A percentile compares a stretch with the other conserved stretches of the same genome.
Evolutionary conservation across 2,329 filamentous ascomycete genomes (phyloP).

Genomic region (Cladosporium oxysporum): DNA sequence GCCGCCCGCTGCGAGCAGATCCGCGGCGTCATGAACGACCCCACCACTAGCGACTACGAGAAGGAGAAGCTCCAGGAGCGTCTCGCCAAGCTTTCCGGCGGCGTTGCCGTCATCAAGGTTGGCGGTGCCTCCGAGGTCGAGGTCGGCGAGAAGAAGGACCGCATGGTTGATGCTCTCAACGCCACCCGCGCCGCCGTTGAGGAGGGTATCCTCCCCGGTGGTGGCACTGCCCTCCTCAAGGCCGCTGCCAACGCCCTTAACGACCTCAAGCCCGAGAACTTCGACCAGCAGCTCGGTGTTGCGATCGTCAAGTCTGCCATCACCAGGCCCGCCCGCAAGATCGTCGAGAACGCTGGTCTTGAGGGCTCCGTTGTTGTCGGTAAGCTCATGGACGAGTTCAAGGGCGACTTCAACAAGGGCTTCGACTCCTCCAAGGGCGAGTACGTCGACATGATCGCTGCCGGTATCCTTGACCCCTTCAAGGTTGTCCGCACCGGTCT

Average conservation of each 20-base stretch:
- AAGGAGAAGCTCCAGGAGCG: slow-evolving; percentile 99
- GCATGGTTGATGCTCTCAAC: slow-evolving; percentile 97
- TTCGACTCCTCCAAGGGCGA: slow-evolving; percentile 96
- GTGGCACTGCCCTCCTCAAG: slow-evolving; percentile 97
- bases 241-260: slow-evolving; percentile 85
- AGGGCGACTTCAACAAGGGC: slow-evolving; percentile 92
- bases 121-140: slow-evolving; percentile 97
- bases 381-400: slow-evolving; percentile 95
- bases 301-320: slow-evolving; percentile 98
- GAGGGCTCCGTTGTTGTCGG: slow-evolving; percentile 96
- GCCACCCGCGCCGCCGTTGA: slow-evolving; percentile 97
- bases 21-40: slow-evolving; percentile 91
- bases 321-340: slow-evolving; percentile 88
- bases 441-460: slow-evolving; percentile 97
- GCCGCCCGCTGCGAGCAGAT: slow-evolving; percentile 98
- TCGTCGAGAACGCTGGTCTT: slow-evolving; percentile 95
- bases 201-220: slow-evolving; percentile 97
- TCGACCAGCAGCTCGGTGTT: slow-evolving; percentile 98
- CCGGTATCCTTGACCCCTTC: slow-evolving; percentile 97
- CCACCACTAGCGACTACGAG: slow-evolving; percentile 96
- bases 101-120: slow-evolving; percentile 99
- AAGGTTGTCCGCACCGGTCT: slow-evolving; percentile 98
- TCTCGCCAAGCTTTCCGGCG: slow-evolving; percentile 97
- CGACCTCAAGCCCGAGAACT: slow-evolving; percentile 86
- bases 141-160: slow-evolving; percentile 99